A percentile compares a stretch with the other conserved stretches of the same genome.
Conservation (phyloP, 2,329 filamentous ascomycete species). For the Pseudopyrenochaeta lycopersici region DNA sequence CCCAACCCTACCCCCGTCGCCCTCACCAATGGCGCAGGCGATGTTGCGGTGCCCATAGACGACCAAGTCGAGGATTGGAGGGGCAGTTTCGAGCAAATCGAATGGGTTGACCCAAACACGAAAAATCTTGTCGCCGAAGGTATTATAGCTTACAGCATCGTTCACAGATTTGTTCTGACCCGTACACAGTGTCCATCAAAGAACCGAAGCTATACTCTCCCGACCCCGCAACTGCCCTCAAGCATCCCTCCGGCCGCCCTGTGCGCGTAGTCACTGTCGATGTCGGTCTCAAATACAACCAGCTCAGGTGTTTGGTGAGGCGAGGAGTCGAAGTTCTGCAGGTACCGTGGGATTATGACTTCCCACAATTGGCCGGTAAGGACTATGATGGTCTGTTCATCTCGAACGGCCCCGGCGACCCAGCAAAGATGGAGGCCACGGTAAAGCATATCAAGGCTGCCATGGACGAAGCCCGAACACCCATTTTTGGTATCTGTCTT, state of each 20-base stretch:
- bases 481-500: slow-evolving; percentile 95
- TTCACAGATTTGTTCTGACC: slow-evolving; percentile 28
- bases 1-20: slow-evolving; percentile 30
- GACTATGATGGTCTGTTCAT: slow-evolving; percentile 97
- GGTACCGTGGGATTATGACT: slow-evolving; percentile 95
- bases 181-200: slow-evolving; percentile 81
- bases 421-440: slow-evolving; percentile 81
- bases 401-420: slow-evolving; percentile 97
- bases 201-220: slow-evolving; percentile 87
- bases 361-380: slow-evolving; percentile 76
- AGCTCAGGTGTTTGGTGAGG: slow-evolving; percentile 89
- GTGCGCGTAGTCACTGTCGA: slow-evolving; percentile 92
- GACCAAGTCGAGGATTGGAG: slow-evolving; percentile 53
- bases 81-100: slow-evolving; percentile 76
- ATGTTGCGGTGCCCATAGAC: slow-evolving; percentile 44
- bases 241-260: slow-evolving; percentile 86
- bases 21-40: slow-evolving; percentile 52
- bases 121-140: slow-evolving; percentile 94
- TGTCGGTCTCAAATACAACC: slow-evolving; percentile 98
- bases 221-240: slow-evolving; percentile 73
- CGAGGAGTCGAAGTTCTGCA: slow-evolving; percentile 94
- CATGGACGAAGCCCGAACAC: slow-evolving; percentile 80
- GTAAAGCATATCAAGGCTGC: slow-evolving; percentile 80
- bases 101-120: slow-evolving; percentile 91
- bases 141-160: slow-evolving; percentile 58